Percentiles rank a stretch among this genome's conserved stretches.
These are phyloP conservation scores for Heliamphora exappendiculata DNA, from an alignment of 148 eudicot genomes.

Conservation along the genomic window DNA sequence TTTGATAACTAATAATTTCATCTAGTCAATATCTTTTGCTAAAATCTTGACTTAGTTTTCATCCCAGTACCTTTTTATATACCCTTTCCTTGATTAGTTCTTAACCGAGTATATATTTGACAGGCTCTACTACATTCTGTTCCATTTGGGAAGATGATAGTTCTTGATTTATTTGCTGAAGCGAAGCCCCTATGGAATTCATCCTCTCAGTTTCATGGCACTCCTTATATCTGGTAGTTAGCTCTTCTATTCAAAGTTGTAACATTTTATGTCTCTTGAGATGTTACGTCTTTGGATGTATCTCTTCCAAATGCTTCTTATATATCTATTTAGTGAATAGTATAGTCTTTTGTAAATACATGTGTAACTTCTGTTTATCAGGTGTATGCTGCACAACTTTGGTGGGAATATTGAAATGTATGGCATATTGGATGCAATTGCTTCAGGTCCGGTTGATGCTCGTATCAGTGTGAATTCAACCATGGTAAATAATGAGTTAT, in stretches of 20 bases:
- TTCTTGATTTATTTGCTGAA: constrained; percentile 98
- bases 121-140: constrained; percentile 98
- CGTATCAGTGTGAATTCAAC: constrained; percentile 77
- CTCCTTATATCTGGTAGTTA: constrained; percentile 81
- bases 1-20: background rate
- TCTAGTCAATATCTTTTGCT: background rate
- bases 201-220: constrained; percentile 85
- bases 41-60: background rate
- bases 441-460: constrained; percentile 91
- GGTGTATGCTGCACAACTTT: constrained; percentile 99
- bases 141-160: constrained; percentile 98
- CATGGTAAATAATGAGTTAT: constrained; percentile 47
- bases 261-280: constrained; percentile 7
- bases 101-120: constrained; percentile 9
- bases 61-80: background rate
- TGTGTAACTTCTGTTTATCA: constrained; percentile 18
- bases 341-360: background rate
- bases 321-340: background rate
- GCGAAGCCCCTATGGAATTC: constrained; percentile 85
- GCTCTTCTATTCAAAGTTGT: background rate
- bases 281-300: background rate
- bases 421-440: constrained; percentile 75
- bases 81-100: background rate
- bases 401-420: constrained; percentile 99
- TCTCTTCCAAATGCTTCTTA: background rate